A percentile compares a stretch with the other conserved stretches of the same genome.
Evolutionary conservation across 768 basidiomycete species (phyloP).

Genomic region (Dacryopinax primogenitus): DNA sequence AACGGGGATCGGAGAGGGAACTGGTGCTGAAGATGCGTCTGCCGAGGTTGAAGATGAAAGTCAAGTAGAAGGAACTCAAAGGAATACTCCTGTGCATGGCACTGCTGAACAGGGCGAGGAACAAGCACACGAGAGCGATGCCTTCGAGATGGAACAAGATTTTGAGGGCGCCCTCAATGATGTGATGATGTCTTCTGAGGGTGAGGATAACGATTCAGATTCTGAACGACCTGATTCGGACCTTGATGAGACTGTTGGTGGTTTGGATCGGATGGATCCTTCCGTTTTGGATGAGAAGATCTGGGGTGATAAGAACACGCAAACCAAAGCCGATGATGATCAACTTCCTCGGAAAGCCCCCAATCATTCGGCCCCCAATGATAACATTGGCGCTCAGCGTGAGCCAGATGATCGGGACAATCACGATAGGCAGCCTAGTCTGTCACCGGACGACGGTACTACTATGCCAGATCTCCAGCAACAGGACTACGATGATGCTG

Average conservation of each 20-base stretch:
- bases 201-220: slow-evolving; percentile 36
- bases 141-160: slow-evolving; percentile 84
- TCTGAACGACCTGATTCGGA: slow-evolving; percentile 44
- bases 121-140: slow-evolving; percentile 50
- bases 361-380: slow-evolving; percentile 25
- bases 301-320: slow-evolving; percentile 65
- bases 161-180: slow-evolving; percentile 80
- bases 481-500: slow-evolving; percentile 18
- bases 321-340: slow-evolving; percentile 14
- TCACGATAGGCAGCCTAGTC: slow-evolving; percentile 48
- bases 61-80: slow-evolving; percentile 86
- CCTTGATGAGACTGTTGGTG: slow-evolving; percentile 70
- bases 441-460: slow-evolving; percentile 21
- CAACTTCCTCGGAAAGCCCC: slow-evolving; percentile 15
- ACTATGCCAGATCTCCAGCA: slow-evolving; percentile 30
- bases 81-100: slow-evolving; percentile 32
- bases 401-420: slow-evolving; percentile 41
- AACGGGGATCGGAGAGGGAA: slow-evolving; percentile 78
- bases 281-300: slow-evolving; percentile 87
- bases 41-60: slow-evolving; percentile 93
- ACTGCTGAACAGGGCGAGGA: slow-evolving; percentile 34
- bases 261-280: slow-evolving; percentile 72
- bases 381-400: slow-evolving; percentile 20
- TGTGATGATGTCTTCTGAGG: slow-evolving; percentile 43
- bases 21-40: slow-evolving; percentile 75